Percentiles rank a stretch among this genome's conserved stretches.
Conservation (phyloP, 2,329 filamentous ascomycete species). For the Talaromyces sp. region DNA sequence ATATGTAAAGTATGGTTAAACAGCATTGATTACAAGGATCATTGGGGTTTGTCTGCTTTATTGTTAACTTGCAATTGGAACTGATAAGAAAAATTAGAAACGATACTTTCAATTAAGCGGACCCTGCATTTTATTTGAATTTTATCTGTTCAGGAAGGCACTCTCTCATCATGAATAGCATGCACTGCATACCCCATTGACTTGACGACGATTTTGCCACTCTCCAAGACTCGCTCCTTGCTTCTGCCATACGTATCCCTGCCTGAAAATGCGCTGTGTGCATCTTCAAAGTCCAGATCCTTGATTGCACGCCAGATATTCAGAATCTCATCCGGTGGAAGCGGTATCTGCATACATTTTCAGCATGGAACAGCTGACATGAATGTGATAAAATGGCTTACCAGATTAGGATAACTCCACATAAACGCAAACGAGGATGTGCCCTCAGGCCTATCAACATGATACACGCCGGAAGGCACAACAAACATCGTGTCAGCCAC, state of each 20-base stretch:
- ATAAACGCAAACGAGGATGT: slow-evolving; percentile 61
- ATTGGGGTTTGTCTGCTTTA: neutral
- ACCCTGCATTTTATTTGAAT: neutral
- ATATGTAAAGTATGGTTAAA: neutral
- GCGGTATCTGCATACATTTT: slow-evolving; percentile 51
- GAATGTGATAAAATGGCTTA: slow-evolving; percentile 10
- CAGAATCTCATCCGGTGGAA: slow-evolving; percentile 58
- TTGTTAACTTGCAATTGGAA: neutral
- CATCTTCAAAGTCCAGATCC: slow-evolving; percentile 57
- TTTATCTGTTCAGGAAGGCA: neutral
- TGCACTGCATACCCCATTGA: slow-evolving; percentile 32
- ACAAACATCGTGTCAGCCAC: slow-evolving; percentile 73
- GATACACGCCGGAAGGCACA: slow-evolving; percentile 46
- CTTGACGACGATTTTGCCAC: slow-evolving; percentile 67
- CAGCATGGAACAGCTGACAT: neutral
- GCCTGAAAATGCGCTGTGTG: slow-evolving; percentile 62
- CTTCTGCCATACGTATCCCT: slow-evolving; percentile 57
- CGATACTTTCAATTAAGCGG: neutral
- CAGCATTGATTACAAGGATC: neutral
- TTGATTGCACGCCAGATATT: slow-evolving; percentile 66
- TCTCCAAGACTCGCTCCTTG: slow-evolving; percentile 64
- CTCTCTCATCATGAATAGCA: slow-evolving; percentile 22
- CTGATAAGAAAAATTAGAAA: neutral
- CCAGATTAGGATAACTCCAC: slow-evolving; percentile 67
- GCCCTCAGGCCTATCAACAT: slow-evolving; percentile 31